Percentiles rank a stretch among this genome's conserved stretches.
phyloP scores from a whole-genome alignment of 1,139 yeast genomes.

The Meyerozyma carpophila region DNA sequence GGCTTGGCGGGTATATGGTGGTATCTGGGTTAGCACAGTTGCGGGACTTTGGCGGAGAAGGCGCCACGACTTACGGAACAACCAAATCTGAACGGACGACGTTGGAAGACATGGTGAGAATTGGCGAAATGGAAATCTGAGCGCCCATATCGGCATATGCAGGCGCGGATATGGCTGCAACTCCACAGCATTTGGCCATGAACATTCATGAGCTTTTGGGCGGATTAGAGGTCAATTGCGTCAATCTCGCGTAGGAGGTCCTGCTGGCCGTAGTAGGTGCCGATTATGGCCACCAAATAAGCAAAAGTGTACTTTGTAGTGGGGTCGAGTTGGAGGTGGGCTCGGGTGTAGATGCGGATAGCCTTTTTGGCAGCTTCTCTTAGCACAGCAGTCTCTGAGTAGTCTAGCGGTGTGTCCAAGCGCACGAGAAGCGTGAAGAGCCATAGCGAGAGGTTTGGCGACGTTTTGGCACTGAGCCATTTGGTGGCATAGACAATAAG shows the following conservation, averaged over 20 bases:
- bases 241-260: conserved; percentile 18
- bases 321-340: neutral
- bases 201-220: neutral
- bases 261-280: conserved; percentile 31
- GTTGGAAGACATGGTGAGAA: conserved; percentile 1
- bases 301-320: conserved; percentile 23
- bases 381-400: conserved; percentile 28
- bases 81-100: conserved; percentile 18
- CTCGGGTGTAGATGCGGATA: conserved; percentile 16
- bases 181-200: too few relatives aligned
- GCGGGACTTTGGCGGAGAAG: neutral
- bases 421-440: conserved; percentile 31
- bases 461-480: conserved; percentile 32
- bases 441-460: conserved; percentile 32
- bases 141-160: neutral
- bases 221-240: neutral
- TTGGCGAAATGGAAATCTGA: neutral
- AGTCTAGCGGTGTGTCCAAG: conserved; percentile 29
- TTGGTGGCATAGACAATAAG: conserved; percentile 31
- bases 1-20: conserved; percentile 47
- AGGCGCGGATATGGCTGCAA: neutral
- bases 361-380: conserved; percentile 40
- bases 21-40: conserved; percentile 24
- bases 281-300: conserved; percentile 29
- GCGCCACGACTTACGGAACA: conserved; percentile 15